Base-by-base conservation (phyloP, 2,329 filamentous ascomycete genomes). In the Aspergillus sp. region DNA sequence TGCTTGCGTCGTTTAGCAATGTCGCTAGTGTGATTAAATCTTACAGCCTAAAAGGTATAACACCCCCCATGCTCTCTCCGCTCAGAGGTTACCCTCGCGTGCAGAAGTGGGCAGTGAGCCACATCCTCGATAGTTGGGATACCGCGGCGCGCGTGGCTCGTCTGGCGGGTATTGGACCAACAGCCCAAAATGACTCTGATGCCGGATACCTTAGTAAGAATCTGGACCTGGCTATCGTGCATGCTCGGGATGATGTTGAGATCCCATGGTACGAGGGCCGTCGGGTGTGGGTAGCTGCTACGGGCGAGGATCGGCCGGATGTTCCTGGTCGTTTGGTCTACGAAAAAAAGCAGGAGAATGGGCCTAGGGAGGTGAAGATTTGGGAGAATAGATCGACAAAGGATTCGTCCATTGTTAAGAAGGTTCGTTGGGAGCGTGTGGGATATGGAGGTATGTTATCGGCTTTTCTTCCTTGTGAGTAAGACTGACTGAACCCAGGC, bases 101-200 rank as follows among this genome's bases (percentile, higher is more conserved):
- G 13, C 72, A 86, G 43, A 72, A 74, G 4, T 78, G 79, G 59
- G 71, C 94, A 5, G 73, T 82, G 15, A 64, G 71, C 7, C 78
- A 79, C 46, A 77, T 95, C 10, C 73, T 85, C n/a, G 91, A 97
- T 60, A 83, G 78, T 50, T 98, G 93, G 93, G 76, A 81, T 43
- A 89, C 87, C 0, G 79, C 79, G 0, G 73, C 78, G 23, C 79
- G 90, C 3, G 72, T 96, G 7, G 67, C 63, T 3, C 64, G 68
- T 9, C 48, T 72, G 45, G 65, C 68, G 2, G 68, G 69, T 2
- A 56, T 66, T 27, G 53, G 54, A 2, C 46, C 60, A 2, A 55
- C 56, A 5, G 47, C 49, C 2, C 47, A 57, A 9, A 72, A 62
- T 73, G 46, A 80, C 76, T 41, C 69, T 82, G 55, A 77, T 80